Evolutionary conservation across 306 rosid genomes (phyloP).

Genomic region (Glycine latifolia): DNA sequence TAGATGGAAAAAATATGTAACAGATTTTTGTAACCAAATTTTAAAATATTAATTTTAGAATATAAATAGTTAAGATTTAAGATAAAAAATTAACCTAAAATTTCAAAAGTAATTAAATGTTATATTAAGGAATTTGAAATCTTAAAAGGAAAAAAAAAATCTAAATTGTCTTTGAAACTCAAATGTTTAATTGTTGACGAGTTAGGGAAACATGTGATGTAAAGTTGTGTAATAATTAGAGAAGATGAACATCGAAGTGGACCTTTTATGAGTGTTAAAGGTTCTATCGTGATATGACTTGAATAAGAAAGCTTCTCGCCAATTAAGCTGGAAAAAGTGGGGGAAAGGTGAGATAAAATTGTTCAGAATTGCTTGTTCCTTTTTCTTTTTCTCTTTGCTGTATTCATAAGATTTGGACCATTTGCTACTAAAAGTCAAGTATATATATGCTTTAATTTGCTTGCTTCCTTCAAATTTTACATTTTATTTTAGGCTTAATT

Average conservation of each 20-base stretch:
- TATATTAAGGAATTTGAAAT: too few relatives aligned
- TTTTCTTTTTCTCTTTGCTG: not conserved
- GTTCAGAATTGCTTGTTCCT: not conserved
- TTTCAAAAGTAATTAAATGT: too few relatives aligned
- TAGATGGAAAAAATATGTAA: too few relatives aligned
- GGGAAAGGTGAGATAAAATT: not conserved
- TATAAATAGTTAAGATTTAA: too few relatives aligned
- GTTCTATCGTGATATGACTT: not conserved
- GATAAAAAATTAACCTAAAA: too few relatives aligned
- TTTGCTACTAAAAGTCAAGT: not conserved
- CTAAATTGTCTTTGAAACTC: not conserved
- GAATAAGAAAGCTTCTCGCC: not conserved
- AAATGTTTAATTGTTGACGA: not conserved
- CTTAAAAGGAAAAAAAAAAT: too few relatives aligned
- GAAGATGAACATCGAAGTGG: not conserved
- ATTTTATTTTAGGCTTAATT: too few relatives aligned
- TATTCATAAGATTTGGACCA: conserved; percentile 3
- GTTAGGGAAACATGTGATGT: not conserved
- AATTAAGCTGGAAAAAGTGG: not conserved
- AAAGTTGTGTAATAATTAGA: conserved; percentile 14
- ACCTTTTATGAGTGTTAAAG: conserved; percentile 5
- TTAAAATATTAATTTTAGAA: too few relatives aligned
- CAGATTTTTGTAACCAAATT: too few relatives aligned
- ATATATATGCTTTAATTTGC: not conserved
- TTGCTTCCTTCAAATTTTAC: not conserved